Conservation (phyloP, 169 alveolate species). For the Miamiensis avidus region DNA sequence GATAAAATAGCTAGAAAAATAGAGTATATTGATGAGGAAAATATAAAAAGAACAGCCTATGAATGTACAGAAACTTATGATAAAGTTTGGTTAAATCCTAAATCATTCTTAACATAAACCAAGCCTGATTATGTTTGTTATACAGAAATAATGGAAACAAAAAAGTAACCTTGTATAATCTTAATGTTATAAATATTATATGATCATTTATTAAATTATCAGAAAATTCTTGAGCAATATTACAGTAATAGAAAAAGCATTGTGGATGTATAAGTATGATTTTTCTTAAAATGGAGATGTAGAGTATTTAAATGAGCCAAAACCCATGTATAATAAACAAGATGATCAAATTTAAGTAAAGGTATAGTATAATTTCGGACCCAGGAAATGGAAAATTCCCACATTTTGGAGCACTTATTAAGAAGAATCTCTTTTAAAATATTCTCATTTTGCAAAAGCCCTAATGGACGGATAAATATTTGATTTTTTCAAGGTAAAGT, state of each 20-base stretch:
- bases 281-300: slow-evolving; percentile 31
- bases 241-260: neutral
- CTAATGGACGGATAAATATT: slow-evolving; percentile 51
- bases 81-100: slow-evolving; percentile 50
- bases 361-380: slow-evolving; percentile 51
- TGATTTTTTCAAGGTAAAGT: slow-evolving; percentile 13
- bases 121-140: slow-evolving; percentile 65
- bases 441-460: slow-evolving; percentile 50
- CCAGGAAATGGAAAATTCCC: slow-evolving; percentile 54
- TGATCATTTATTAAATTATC: neutral
- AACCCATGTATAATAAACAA: slow-evolving; percentile 49
- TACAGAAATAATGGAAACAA: slow-evolving; percentile 57
- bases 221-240: slow-evolving; percentile 7
- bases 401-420: slow-evolving; percentile 49
- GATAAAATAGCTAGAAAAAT: slow-evolving; percentile 65
- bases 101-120: slow-evolving; percentile 51
- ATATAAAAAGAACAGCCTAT: slow-evolving; percentile 56
- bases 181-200: slow-evolving; percentile 25
- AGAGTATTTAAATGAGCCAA: slow-evolving; percentile 37
- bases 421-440: slow-evolving; percentile 40
- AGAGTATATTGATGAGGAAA: slow-evolving; percentile 53
- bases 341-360: slow-evolving; percentile 34
- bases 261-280: neutral
- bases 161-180: slow-evolving; percentile 38
- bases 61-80: slow-evolving; percentile 62